Percentiles rank a stretch among this genome's conserved stretches.
These are phyloP conservation scores for Myochromella boudieri DNA, from an alignment of 768 basidiomycete species.

Conservation along the genomic window DNA sequence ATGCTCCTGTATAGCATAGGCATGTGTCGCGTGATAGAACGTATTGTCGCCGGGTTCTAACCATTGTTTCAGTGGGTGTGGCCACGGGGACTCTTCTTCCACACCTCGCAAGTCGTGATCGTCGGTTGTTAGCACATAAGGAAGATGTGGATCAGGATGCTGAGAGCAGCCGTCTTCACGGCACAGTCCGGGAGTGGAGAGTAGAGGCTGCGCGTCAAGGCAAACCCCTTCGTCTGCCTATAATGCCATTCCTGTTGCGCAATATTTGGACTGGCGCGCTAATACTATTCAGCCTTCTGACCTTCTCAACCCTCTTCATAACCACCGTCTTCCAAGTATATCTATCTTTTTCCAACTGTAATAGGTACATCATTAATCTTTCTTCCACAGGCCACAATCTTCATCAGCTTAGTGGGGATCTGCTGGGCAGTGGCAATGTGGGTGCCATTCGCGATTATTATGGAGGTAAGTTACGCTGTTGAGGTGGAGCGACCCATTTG, in stretches of 20 bases:
- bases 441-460: constrained; percentile 96
- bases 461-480: constrained; percentile 64
- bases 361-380: not conserved
- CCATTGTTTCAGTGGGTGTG: constrained; percentile 68
- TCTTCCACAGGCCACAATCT: constrained; percentile 63
- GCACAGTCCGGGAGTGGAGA: constrained; percentile 78
- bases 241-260: constrained; percentile 87
- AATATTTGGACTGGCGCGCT: constrained; percentile 94
- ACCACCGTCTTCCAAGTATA: constrained; percentile 69
- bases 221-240: constrained; percentile 72
- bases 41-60: no score
- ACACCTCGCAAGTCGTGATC: constrained; percentile 78
- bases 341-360: not conserved
- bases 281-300: constrained; percentile 75
- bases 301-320: constrained; percentile 86
- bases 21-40: no score
- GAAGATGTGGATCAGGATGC: constrained; percentile 74
- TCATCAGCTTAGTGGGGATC: constrained; percentile 84
- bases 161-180: constrained; percentile 67
- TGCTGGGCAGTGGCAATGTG: constrained; percentile 99
- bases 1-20: constrained; percentile 90
- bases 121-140: constrained; percentile 70
- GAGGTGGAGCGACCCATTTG: not conserved
- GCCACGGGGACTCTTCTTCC: constrained; percentile 80
- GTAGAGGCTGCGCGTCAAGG: constrained; percentile 79